Conservation (phyloP, 1,284 basidiomycete genomes). For the Trichosporon sp. region DNA sequence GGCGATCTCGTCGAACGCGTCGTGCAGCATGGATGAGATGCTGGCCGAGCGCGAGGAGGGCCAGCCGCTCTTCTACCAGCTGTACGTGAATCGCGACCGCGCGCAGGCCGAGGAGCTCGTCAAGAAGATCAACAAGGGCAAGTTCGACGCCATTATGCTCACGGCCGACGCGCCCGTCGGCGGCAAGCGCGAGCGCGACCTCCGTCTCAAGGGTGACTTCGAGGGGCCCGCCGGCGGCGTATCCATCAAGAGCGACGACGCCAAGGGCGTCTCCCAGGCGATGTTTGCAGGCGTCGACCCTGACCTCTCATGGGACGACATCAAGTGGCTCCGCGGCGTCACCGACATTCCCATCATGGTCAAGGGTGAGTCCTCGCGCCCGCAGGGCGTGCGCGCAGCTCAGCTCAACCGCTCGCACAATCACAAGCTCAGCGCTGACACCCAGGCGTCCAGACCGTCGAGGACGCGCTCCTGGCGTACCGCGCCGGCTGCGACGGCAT, state of each 20-base stretch:
- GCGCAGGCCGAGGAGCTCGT: slow-evolving; percentile 55
- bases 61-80: slow-evolving; percentile 50
- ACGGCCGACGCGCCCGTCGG: slow-evolving; percentile 85
- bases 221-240: slow-evolving; percentile 44
- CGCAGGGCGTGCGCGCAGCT: too few relatives aligned
- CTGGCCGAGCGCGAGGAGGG: slow-evolving; percentile 47
- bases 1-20: slow-evolving; percentile 54
- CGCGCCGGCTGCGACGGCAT: slow-evolving; percentile 52
- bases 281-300: slow-evolving; percentile 46
- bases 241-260: slow-evolving; percentile 34
- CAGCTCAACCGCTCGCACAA: too few relatives aligned
- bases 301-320: slow-evolving; percentile 43
- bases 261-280: slow-evolving; percentile 39
- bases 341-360: slow-evolving; percentile 77
- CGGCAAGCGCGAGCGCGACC: slow-evolving; percentile 78
- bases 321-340: slow-evolving; percentile 56
- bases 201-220: slow-evolving; percentile 49
- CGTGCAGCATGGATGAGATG: slow-evolving; percentile 55
- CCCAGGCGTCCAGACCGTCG: slow-evolving; percentile 55
- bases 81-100: slow-evolving; percentile 58
- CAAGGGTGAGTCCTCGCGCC: slow-evolving; percentile 55
- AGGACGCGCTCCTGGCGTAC: slow-evolving; percentile 52
- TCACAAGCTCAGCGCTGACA: not conserved
- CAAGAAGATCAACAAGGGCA: slow-evolving; percentile 63
- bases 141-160: slow-evolving; percentile 69